phyloP scores from a whole-genome alignment of 169 alveolate species.

The Plasmodium chabaudi region DNA sequence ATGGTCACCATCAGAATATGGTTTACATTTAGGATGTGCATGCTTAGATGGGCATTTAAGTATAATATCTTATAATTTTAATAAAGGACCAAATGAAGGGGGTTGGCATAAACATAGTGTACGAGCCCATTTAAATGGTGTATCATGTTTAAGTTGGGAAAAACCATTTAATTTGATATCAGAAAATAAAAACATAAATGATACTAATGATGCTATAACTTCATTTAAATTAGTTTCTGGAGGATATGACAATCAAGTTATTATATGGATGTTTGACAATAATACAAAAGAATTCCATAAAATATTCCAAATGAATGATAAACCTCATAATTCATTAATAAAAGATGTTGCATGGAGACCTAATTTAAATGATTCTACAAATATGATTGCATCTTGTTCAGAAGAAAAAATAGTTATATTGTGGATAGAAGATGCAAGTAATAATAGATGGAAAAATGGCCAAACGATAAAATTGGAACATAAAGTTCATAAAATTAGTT shows the following conservation, averaged over 20 bases:
- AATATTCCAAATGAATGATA: slow-evolving; percentile 74
- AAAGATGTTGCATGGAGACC: slow-evolving; percentile 93
- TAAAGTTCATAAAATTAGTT: slow-evolving; percentile 61
- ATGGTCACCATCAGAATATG: slow-evolving; percentile 90
- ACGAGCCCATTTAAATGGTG: slow-evolving; percentile 88
- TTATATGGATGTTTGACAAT: slow-evolving; percentile 87
- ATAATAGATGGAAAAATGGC: slow-evolving; percentile 60
- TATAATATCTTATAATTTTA: slow-evolving; percentile 73
- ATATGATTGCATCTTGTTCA: slow-evolving; percentile 86
- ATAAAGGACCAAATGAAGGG: slow-evolving; percentile 69
- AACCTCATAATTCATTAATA: slow-evolving; percentile 87
- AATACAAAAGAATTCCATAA: slow-evolving; percentile 79
- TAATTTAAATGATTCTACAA: slow-evolving; percentile 78
- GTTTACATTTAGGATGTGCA: slow-evolving; percentile 87
- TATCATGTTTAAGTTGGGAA: slow-evolving; percentile 87
- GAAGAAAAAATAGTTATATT: slow-evolving; percentile 80
- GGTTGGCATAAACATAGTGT: slow-evolving; percentile 83
- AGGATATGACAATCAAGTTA: slow-evolving; percentile 89
- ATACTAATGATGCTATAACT: slow-evolving; percentile 19
- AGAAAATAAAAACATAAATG: slow-evolving; percentile 64
- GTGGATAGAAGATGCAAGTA: slow-evolving; percentile 79
- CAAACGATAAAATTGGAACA: slow-evolving; percentile 43
- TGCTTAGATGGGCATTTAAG: slow-evolving; percentile 84
- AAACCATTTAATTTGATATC: slow-evolving; percentile 79
- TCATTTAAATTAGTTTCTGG: slow-evolving; percentile 89